phyloP scores from a whole-genome alignment of 331 rosid genomes.

The Pyrus hybrid region DNA sequence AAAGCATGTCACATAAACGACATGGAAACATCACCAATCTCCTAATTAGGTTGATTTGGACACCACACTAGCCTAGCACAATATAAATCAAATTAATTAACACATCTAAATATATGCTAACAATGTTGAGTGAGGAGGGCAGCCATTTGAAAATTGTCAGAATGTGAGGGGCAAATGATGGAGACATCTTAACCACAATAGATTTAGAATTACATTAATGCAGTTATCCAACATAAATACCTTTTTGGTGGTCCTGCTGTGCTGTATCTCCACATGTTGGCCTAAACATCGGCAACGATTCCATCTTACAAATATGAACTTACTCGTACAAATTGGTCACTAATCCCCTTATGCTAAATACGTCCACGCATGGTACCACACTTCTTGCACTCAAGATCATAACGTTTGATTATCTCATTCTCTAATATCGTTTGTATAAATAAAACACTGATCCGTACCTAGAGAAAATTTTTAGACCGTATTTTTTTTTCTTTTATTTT shows the following conservation, averaged over 20 bases:
- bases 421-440: not conserved
- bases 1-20: no score
- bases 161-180: not conserved
- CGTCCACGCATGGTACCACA: not conserved
- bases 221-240: not conserved
- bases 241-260: not conserved
- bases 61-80: no score
- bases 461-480: not conserved
- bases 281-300: conserved; percentile 7
- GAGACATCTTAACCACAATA: no score
- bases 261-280: not conserved
- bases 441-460: no score
- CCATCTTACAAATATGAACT: not conserved
- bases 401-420: not conserved
- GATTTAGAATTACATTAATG: no score
- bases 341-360: not conserved
- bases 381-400: not conserved
- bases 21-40: no score
- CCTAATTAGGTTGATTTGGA: no score
- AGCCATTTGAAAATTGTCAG: not conserved
- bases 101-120: no score
- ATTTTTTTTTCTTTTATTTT: no score
- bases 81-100: no score
- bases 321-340: not conserved
- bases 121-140: not conserved